Evolutionary conservation across 441 rosid species (phyloP).

Genomic region (Biscutella auriculata): DNA sequence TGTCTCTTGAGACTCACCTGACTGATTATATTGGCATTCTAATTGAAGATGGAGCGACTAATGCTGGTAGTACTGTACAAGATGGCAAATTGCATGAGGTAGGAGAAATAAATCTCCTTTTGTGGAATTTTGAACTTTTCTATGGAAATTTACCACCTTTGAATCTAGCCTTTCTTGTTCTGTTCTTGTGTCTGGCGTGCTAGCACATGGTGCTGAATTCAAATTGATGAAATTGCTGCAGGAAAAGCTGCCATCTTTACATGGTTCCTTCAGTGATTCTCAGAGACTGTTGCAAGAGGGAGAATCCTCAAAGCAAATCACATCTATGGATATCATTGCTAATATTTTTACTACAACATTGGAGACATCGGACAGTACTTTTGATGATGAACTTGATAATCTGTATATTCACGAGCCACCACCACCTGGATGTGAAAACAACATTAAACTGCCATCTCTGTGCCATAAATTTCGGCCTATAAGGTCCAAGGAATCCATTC

Average conservation of each 20-base stretch:
- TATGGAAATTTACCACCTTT: not conserved
- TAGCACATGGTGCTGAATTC: constrained; percentile 7
- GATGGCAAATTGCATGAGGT: constrained; percentile 33
- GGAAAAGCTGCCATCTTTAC: constrained; percentile 27
- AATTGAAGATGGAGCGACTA: constrained; percentile 42
- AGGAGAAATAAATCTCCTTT: not conserved
- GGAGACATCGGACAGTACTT: constrained; percentile 25
- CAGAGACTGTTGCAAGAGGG: constrained; percentile 23
- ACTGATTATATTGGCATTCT: constrained; percentile 37
- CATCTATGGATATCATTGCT: constrained; percentile 29
- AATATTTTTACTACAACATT: constrained; percentile 34
- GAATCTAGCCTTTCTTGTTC: not conserved
- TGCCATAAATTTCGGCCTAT: constrained; percentile 31
- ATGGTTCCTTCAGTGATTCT: constrained; percentile 20
- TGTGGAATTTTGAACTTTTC: not conserved
- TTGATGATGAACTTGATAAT: constrained; percentile 26
- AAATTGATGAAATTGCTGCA: constrained; percentile 24
- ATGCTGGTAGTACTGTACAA: constrained; percentile 22
- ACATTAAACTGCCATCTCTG: constrained; percentile 25
- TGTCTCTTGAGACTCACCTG: constrained; percentile 36
- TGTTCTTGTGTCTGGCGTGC: constrained; percentile 3
- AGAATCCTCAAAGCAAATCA: constrained; percentile 18
- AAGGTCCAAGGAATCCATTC: constrained; percentile 27
- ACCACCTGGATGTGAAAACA: constrained; percentile 61
- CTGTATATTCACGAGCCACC: constrained; percentile 42